Base-by-base conservation (phyloP, 768 basidiomycete genomes). In the Neoboletus subvelutipes region DNA sequence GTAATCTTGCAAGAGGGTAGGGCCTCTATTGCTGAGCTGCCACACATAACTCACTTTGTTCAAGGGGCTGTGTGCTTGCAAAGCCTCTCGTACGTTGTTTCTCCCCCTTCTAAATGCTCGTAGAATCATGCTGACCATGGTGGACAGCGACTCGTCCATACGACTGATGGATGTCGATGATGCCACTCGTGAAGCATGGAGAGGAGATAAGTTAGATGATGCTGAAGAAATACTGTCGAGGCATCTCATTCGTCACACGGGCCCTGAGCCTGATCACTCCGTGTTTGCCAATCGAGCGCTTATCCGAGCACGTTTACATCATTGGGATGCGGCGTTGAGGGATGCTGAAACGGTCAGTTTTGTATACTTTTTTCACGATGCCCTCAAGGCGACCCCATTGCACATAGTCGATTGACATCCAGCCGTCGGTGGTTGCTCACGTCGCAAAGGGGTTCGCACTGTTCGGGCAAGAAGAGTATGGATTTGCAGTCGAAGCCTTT, bases 191-290 rank as follows among this genome's bases (percentile, higher is more conserved):
- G 33, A 34, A 34, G 33, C 33, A 12, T 34, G 33, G 58, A 26
- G 50, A 17, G 36, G 29, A 39, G 41, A 52, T n/a, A 59, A 17
- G 8, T 28, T 59, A 29, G n/a, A 52, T 17, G 58, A 59, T 4
- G 57, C 29, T 18, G 58, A 59, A 48, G 56, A 59, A 59, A 52
- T 59, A 37, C 15, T 59, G 7, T 59, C 58, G 0, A 42, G 20
- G 29, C 50, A 39, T 10, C 18, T 59, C 40, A 43, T 58, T 18
- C 56, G 50, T 37, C 28, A 6, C 13, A 48, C 17, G 22, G 34
- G 18, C 24, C 22, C 50, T 26, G 50, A 58, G n/a, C 22, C 50
- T 26, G 50, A 58, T 36, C 24, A 59, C 24, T 39, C 26, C n/a
- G 11, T 26, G 22, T 53, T 58, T 39, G 57, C 57, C 9, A 49